Percentiles rank a stretch among this genome's conserved stretches.
Evolutionary conservation across 345 rosid genomes (phyloP).

Genomic region (Acer campestre): DNA sequence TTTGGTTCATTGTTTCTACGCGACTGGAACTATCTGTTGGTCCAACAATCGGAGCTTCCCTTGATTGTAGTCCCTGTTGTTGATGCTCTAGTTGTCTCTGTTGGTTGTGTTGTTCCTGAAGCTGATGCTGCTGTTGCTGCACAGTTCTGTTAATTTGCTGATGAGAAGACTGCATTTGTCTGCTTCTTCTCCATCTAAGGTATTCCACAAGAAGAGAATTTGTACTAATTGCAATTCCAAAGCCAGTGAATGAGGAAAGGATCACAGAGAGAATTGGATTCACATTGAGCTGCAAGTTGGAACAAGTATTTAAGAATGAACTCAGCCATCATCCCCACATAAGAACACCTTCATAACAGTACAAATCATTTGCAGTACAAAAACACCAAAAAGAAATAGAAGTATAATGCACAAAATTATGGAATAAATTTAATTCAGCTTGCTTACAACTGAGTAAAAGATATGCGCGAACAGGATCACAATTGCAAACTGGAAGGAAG

Average conservation of each 20-base stretch:
- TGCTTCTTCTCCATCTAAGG: conserved; percentile 46
- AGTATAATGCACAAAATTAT: not conserved
- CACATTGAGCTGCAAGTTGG: conserved; percentile 46
- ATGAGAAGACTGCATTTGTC: conserved; percentile 31
- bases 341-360: not conserved
- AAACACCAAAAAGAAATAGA: not conserved
- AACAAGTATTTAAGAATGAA: conserved; percentile 11
- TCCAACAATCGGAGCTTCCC: conserved; percentile 17
- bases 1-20: not conserved
- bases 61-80: conserved; percentile 13
- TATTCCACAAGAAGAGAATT: conserved; percentile 57
- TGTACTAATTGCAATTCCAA: conserved; percentile 59
- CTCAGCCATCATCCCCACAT: not conserved
- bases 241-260: conserved; percentile 57
- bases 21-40: conserved; percentile 18
- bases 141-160: conserved; percentile 18
- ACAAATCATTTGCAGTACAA: not conserved
- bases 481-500: conserved; percentile 58
- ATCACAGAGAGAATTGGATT: conserved; percentile 50
- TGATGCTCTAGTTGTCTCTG: conserved; percentile 4
- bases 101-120: conserved; percentile 18
- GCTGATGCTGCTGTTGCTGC: conserved; percentile 29
- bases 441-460: conserved; percentile 53
- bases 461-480: conserved; percentile 66
- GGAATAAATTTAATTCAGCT: conserved; percentile 12